Evolutionary conservation across 208 protist species (phyloP).

Genomic region (Acanthamoeba rhysodes): DNA sequence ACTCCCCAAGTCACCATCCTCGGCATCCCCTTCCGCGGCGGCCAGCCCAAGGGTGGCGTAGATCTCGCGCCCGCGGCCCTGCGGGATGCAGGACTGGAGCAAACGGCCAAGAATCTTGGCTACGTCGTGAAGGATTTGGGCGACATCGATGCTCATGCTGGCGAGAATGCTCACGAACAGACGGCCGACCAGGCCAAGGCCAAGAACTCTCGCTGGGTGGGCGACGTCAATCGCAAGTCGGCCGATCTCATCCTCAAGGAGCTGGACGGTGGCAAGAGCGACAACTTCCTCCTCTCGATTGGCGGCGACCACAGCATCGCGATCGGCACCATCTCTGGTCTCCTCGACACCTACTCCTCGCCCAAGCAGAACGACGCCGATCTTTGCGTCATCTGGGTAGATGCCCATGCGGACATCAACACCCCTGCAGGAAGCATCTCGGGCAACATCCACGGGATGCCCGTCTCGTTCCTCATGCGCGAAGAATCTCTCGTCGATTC

Average conservation of each 20-base stretch:
- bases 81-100: background rate
- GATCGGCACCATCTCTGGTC: slow-evolving; percentile 65
- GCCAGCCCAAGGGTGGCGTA: slow-evolving; percentile 59
- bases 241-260: slow-evolving; percentile 82
- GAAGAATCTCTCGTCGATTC: slow-evolving; percentile 87
- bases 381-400: slow-evolving; percentile 91
- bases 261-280: slow-evolving; percentile 85
- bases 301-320: slow-evolving; percentile 79
- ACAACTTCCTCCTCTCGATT: slow-evolving; percentile 60
- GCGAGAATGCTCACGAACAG: background rate
- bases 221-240: slow-evolving; percentile 83
- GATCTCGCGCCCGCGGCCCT: slow-evolving; percentile 37
- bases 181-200: background rate
- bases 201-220: slow-evolving; percentile 84
- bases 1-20: background rate
- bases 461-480: slow-evolving; percentile 76
- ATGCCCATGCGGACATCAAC: slow-evolving; percentile 93
- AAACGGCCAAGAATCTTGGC: background rate
- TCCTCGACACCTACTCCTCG: slow-evolving; percentile 42
- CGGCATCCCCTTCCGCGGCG: slow-evolving; percentile 38
- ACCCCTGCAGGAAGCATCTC: slow-evolving; percentile 86
- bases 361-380: slow-evolving; percentile 76
- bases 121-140: slow-evolving; percentile 7
- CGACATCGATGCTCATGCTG: slow-evolving; percentile 42
- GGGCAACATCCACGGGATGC: slow-evolving; percentile 92